A percentile compares a stretch with the other conserved stretches of the same genome.
These are phyloP conservation scores for Botrytis sinoallii DNA, from an alignment of 2,329 filamentous ascomycete species.

Conservation along the genomic window DNA sequence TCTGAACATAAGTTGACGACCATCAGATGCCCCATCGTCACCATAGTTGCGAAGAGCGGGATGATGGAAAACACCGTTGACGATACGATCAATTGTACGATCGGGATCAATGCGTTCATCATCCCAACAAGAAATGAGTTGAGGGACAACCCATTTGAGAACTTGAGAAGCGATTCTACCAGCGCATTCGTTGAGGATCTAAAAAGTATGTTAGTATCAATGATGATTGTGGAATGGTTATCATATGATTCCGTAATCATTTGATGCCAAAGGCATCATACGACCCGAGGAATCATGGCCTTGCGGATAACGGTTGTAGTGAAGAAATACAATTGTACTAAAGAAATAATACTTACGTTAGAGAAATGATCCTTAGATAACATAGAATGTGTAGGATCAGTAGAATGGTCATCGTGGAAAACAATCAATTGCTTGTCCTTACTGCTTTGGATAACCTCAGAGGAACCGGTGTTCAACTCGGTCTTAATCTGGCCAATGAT, in stretches of 20 bases:
- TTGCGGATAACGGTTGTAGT: neutral
- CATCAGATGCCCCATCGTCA: slow-evolving; percentile 67
- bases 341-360: slow-evolving; percentile 29
- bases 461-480: slow-evolving; percentile 81
- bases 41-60: slow-evolving; percentile 72
- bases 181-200: slow-evolving; percentile 79
- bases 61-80: slow-evolving; percentile 82
- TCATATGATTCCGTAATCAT: too few species aligned
- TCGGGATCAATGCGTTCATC: slow-evolving; percentile 68
- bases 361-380: slow-evolving; percentile 90
- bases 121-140: slow-evolving; percentile 85
- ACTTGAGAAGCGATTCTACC: slow-evolving; percentile 77
- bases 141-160: slow-evolving; percentile 81
- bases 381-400: slow-evolving; percentile 92
- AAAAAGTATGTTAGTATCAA: neutral
- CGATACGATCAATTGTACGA: slow-evolving; percentile 70
- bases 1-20: slow-evolving; percentile 74
- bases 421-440: slow-evolving; percentile 81
- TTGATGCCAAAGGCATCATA: neutral
- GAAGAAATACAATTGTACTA: neutral
- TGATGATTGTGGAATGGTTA: too few species aligned
- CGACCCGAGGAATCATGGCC: neutral
- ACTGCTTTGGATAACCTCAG: slow-evolving; percentile 82
- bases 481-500: slow-evolving; percentile 83
- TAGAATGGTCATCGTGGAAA: slow-evolving; percentile 72